Conservation (phyloP, 345 rosid genomes). For the Corchorus capsularis region DNA sequence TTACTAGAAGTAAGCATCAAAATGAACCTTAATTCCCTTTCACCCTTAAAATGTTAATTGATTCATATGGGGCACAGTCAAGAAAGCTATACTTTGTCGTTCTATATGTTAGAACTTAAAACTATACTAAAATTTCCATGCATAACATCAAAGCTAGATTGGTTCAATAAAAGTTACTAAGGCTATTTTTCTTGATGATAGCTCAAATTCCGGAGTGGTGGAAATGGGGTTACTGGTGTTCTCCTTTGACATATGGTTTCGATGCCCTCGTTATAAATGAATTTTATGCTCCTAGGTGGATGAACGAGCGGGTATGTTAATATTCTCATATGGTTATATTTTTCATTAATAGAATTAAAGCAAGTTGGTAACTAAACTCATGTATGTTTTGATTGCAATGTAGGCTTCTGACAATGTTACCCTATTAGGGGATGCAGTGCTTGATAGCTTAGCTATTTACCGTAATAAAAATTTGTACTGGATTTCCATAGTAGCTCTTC, state of each 20-base stretch:
- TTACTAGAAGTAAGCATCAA: constrained; percentile 51
- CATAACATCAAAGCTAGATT: not conserved
- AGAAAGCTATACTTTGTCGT: constrained; percentile 21
- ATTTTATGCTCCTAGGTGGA: constrained; percentile 85
- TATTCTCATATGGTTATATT: too few species aligned
- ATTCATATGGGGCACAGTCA: not conserved
- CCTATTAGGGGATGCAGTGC: constrained; percentile 42
- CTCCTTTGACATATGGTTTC: constrained; percentile 67
- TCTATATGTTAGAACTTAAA: constrained; percentile 44
- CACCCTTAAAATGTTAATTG: too few species aligned
- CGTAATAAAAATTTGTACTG: constrained; percentile 53
- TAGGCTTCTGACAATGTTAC: constrained; percentile 40
- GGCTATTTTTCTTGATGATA: constrained; percentile 27
- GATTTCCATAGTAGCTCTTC: constrained; percentile 51
- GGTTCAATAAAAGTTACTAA: not conserved
- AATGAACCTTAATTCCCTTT: not conserved
- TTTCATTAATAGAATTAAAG: too few species aligned
- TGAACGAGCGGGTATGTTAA: constrained; percentile 51
- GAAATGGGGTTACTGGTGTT: constrained; percentile 88
- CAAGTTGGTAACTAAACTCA: too few species aligned
- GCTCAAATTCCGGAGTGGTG: constrained; percentile 80
- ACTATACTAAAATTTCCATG: too few species aligned
- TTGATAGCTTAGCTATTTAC: constrained; percentile 36
- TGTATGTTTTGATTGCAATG: not conserved
- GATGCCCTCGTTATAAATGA: constrained; percentile 72